A percentile compares a stretch with the other conserved stretches of the same genome.
Evolutionary conservation across 352 stramenopile species (phyloP).

Genomic region (Plasmopara viticola): DNA sequence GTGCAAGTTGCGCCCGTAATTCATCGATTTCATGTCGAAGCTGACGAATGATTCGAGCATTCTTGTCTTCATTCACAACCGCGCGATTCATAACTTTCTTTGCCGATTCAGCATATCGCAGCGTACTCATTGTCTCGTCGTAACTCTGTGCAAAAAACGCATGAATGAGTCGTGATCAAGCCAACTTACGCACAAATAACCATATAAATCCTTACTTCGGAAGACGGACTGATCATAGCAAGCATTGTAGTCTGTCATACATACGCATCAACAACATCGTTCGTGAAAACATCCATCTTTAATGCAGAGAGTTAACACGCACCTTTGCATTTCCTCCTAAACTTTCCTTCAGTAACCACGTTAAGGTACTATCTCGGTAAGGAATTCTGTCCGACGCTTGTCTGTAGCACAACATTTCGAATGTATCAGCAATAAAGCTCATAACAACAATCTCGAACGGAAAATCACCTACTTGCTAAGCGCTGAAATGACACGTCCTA

Average conservation of each 20-base stretch:
- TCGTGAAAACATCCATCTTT: background rate
- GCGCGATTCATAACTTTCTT: conserved; percentile 81
- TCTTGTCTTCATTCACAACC: conserved; percentile 80
- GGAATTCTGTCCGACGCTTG: conserved; percentile 57
- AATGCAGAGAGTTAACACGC: background rate
- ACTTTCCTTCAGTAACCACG: conserved; percentile 84
- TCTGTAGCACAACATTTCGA: conserved; percentile 13
- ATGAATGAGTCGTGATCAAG: background rate
- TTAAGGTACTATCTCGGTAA: conserved; percentile 83
- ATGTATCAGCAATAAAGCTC: background rate
- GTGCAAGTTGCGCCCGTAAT: conserved; percentile 36
- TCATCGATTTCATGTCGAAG: conserved; percentile 67
- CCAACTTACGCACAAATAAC: too few relatives aligned
- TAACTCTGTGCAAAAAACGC: conserved; percentile 43
- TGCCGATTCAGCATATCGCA: conserved; percentile 77
- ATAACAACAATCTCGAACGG: background rate
- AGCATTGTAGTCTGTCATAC: conserved; percentile 79
- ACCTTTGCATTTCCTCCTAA: conserved; percentile 79
- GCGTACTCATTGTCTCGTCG: conserved; percentile 80
- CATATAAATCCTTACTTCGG: conserved; percentile 33
- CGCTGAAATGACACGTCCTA: conserved; percentile 84
- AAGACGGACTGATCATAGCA: conserved; percentile 72
- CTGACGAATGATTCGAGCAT: conserved; percentile 69
- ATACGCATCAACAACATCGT: background rate
- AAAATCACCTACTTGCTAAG: conserved; percentile 52